Conservation (phyloP, 164 flowering plant species). For the Santalum album region DNA sequence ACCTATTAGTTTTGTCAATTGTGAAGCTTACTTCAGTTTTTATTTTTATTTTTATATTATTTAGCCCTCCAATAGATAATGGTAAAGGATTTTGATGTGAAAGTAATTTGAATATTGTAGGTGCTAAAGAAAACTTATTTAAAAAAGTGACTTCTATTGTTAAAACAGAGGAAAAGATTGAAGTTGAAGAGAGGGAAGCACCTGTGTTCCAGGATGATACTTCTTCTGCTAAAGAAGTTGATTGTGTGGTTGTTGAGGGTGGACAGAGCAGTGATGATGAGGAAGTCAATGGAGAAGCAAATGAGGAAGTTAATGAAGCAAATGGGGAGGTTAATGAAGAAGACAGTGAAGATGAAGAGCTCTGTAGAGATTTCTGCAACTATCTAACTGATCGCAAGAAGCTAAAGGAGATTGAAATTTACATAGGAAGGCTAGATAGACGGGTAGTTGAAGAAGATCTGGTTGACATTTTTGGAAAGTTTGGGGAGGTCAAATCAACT, state of each 20-base stretch:
- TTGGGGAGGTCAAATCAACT: conserved; percentile 29
- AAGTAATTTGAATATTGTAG: conserved; percentile 1
- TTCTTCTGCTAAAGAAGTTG: conserved; percentile 5
- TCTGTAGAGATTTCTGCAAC: conserved; percentile 15
- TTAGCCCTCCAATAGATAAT: too few species aligned
- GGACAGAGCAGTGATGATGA: conserved; percentile 8
- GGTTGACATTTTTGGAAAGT: conserved; percentile 24
- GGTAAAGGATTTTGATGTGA: background rate
- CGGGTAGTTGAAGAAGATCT: conserved; percentile 35
- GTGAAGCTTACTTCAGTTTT: too few species aligned
- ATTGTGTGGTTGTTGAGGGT: conserved; percentile 7
- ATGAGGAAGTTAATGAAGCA: conserved; percentile 1
- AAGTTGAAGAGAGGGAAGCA: conserved; percentile 3
- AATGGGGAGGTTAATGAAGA: conserved; percentile 9
- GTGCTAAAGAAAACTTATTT: conserved; percentile 2
- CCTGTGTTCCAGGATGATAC: conserved; percentile 3
- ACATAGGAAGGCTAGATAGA: conserved; percentile 34
- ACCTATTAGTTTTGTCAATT: too few species aligned
- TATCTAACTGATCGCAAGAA: conserved; percentile 21
- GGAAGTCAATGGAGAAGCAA: background rate
- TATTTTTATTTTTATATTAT: too few species aligned
- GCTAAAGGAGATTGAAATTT: conserved; percentile 29
- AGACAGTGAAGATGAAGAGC: conserved; percentile 17
- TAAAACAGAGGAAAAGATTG: background rate
- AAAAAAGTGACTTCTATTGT: conserved; percentile 6